Conservation (phyloP, 345 rosid species). For the Gossypium sturtianum region DNA sequence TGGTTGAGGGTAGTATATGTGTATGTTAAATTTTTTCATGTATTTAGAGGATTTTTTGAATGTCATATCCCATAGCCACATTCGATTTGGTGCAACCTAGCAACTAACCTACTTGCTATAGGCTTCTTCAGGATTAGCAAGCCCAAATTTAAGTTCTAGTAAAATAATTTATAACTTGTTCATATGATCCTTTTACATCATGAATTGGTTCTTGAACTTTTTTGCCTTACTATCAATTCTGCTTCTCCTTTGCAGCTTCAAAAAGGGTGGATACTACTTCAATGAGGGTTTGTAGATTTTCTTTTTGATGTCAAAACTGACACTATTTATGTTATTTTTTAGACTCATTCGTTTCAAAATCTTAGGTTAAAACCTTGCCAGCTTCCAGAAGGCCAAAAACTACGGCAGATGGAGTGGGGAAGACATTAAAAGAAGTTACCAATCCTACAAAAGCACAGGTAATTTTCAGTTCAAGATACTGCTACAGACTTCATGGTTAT, state of each 20-base stretch:
- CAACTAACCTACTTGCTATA: no score
- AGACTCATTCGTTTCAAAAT: neutral
- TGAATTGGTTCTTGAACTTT: neutral
- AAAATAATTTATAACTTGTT: neutral
- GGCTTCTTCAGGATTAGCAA: neutral
- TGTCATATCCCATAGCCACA: no score
- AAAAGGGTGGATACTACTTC: slow-evolving; percentile 7
- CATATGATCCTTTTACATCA: neutral
- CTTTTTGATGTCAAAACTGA: neutral
- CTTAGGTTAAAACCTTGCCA: slow-evolving; percentile 21
- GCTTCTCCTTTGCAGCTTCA: slow-evolving; percentile 21
- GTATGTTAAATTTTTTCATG: no score
- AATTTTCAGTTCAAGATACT: neutral
- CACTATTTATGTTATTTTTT: neutral
- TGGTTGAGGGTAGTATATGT: neutral
- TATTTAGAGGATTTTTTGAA: neutral
- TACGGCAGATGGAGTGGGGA: neutral
- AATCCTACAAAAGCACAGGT: slow-evolving; percentile 14
- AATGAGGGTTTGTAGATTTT: neutral
- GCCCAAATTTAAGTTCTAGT: neutral
- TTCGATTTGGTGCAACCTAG: no score
- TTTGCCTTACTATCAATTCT: neutral
- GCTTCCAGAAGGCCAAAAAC: slow-evolving; percentile 12
- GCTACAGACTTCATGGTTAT: neutral
- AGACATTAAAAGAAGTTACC: slow-evolving; percentile 4